Evolutionary conservation across 306 rosid genomes (phyloP).

Genomic region (peach (Prunus persica)): Prunus_persica_NCBIv2 NC_034016.1:16304501-16305000

Average conservation of each 20-base stretch:
- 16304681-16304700: slow-evolving; percentile 29
- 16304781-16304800: no score
- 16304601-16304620: background rate
- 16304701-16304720: slow-evolving; percentile 37
- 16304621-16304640: background rate
- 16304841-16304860: no score
- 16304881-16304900: no score
- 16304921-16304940: no score
- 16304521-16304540: slow-evolving; percentile 10
- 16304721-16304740: slow-evolving; percentile 39
- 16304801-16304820: no score
- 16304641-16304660: slow-evolving; percentile 37
- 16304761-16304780: slow-evolving; percentile 32
- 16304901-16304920: no score
- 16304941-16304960: no score
- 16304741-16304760: slow-evolving; percentile 32
- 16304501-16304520: background rate
- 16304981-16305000: no score
- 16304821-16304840: no score
- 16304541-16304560: background rate
- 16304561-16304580: background rate
- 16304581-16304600: background rate
- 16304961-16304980: no score
- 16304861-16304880: no score
- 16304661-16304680: slow-evolving; percentile 42